Conservation (phyloP, 306 rosid species). For the Cyclanthera cordifolia region DNA sequence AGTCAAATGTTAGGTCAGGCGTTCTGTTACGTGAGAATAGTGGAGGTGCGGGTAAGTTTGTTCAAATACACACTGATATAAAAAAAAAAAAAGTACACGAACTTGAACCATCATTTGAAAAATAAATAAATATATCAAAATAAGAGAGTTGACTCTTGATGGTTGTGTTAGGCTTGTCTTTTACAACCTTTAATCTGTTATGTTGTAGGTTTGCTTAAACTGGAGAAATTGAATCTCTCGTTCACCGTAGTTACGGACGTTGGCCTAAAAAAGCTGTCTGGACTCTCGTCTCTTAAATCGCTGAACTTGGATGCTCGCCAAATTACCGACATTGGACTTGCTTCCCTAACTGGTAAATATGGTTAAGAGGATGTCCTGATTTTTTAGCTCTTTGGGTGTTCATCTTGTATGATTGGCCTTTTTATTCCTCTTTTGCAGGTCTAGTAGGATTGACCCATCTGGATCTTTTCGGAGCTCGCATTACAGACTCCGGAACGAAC, state of each 20-base stretch:
- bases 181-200: conserved; percentile 4
- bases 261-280: conserved; percentile 61
- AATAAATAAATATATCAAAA: not conserved
- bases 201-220: conserved; percentile 57
- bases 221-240: conserved; percentile 79
- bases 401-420: not conserved
- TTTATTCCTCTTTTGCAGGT: conserved; percentile 34
- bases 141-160: not conserved
- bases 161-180: not conserved
- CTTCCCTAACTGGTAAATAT: conserved; percentile 61
- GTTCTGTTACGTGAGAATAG: no score
- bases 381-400: not conserved
- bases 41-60: no score
- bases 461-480: conserved; percentile 88
- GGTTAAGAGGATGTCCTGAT: not conserved
- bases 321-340: conserved; percentile 73
- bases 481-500: conserved; percentile 72
- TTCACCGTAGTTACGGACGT: conserved; percentile 57
- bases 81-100: not conserved
- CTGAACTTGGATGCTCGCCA: conserved; percentile 90
- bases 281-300: conserved; percentile 74
- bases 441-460: conserved; percentile 73
- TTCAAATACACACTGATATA: no score
- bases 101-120: not conserved
- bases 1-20: no score